phyloP scores from a whole-genome alignment of 2,329 filamentous ascomycete species.

The Trichoderma arundinaceum region DNA sequence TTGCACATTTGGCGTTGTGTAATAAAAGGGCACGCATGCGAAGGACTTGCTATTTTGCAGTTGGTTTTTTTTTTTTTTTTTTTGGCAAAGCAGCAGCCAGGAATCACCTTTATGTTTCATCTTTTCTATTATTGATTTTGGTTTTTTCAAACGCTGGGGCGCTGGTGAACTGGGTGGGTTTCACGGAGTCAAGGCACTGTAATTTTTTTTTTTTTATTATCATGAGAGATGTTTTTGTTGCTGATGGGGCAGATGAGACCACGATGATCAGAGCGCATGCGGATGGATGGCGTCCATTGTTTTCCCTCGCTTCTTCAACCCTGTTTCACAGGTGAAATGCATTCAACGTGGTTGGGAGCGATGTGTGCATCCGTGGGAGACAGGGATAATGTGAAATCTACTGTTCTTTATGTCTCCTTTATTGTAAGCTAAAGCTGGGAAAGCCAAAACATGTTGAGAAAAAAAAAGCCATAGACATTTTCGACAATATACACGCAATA shows the following conservation, averaged over 20 bases:
- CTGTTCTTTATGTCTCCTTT: background rate
- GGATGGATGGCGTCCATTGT: background rate
- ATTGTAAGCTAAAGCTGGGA: background rate
- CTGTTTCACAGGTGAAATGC: background rate
- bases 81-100: background rate
- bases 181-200: constrained; percentile 8
- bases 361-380: background rate
- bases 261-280: background rate
- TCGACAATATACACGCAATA: background rate
- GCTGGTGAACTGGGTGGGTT: background rate
- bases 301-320: background rate
- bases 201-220: background rate
- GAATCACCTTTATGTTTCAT: background rate
- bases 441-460: background rate
- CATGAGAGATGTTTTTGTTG: background rate
- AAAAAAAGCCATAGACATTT: background rate
- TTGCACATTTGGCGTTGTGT: background rate
- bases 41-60: background rate
- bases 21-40: background rate
- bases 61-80: background rate
- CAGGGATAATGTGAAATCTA: constrained; percentile 2
- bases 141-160: background rate
- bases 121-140: background rate
- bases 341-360: background rate
- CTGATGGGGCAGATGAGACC: constrained; percentile 1